A percentile compares a stretch with the other conserved stretches of the same genome.
These are phyloP conservation scores for Aleurites moluccanus DNA, from an alignment of 441 rosid species.

Conservation along the genomic window DNA sequence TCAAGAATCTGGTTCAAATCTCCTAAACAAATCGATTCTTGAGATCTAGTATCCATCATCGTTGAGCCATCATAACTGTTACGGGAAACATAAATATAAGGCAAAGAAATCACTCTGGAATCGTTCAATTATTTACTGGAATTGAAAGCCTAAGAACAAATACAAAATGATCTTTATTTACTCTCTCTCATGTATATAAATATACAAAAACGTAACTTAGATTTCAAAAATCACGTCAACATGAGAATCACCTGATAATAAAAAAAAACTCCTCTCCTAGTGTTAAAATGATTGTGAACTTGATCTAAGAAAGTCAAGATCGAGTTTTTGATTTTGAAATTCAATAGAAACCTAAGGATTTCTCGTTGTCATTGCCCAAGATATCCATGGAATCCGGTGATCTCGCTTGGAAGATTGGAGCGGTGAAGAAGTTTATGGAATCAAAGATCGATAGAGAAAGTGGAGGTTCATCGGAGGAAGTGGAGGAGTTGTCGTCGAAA, in stretches of 20 bases:
- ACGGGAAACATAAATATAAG: conserved; percentile 38
- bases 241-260: conserved; percentile 6
- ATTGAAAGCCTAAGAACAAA: conserved; percentile 33
- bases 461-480: conserved; percentile 45
- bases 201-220: background rate
- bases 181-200: background rate
- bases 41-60: conserved; percentile 19
- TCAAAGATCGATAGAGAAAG: conserved; percentile 40
- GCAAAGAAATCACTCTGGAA: conserved; percentile 52
- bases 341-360: conserved; percentile 1
- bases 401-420: conserved; percentile 9
- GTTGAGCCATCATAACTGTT: conserved; percentile 10
- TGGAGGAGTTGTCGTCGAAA: conserved; percentile 31
- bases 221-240: background rate
- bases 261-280: background rate
- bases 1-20: too few relatives aligned
- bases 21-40: conserved; percentile 52
- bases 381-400: conserved; percentile 17
- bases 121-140: conserved; percentile 45
- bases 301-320: conserved; percentile 6
- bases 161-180: too few relatives aligned
- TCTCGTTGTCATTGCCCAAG: conserved; percentile 20
- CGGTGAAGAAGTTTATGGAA: conserved; percentile 16
- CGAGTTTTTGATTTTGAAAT: background rate
- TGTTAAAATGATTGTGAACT: conserved; percentile 9